Conservation (phyloP, 306 rosid species). For the Quercus aquifolioides region DNA sequence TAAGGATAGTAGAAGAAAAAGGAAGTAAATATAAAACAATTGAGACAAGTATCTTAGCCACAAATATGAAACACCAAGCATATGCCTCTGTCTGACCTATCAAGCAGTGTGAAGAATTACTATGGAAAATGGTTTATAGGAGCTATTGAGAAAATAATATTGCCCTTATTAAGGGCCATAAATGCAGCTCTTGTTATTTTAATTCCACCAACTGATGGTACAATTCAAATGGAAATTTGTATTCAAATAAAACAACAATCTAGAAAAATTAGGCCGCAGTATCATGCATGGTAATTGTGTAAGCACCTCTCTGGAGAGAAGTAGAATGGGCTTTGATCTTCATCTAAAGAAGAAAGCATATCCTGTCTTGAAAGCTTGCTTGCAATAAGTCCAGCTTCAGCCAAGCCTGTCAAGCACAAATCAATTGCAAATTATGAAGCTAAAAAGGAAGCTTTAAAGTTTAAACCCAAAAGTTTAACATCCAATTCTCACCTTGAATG, state of each 20-base stretch:
- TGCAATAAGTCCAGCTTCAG: conserved; percentile 95
- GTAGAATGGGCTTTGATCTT: conserved; percentile 54
- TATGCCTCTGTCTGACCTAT: not conserved
- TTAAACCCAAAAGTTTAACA: conserved; percentile 9
- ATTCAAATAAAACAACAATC: not conserved
- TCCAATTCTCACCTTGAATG: conserved; percentile 72
- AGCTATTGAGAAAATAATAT: not conserved
- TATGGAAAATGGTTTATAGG: not conserved
- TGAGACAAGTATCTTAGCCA: conserved; percentile 4
- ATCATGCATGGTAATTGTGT: not conserved
- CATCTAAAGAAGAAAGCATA: conserved; percentile 54
- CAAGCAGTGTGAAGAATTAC: not conserved
- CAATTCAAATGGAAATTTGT: not conserved
- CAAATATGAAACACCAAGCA: conserved; percentile 21
- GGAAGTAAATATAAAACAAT: conserved; percentile 4
- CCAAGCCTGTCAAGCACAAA: conserved; percentile 68
- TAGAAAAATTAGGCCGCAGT: not conserved
- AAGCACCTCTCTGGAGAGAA: conserved; percentile 80
- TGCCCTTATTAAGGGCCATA: not conserved
- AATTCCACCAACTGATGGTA: not conserved
- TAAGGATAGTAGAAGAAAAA: conserved; percentile 26
- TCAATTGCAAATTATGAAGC: conserved; percentile 15
- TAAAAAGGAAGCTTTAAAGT: not conserved
- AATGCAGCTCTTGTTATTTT: not conserved
- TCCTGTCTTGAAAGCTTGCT: conserved; percentile 90